Base-by-base conservation (phyloP, 2,329 filamentous ascomycete species). In the Beauveria caledonica region DNA sequence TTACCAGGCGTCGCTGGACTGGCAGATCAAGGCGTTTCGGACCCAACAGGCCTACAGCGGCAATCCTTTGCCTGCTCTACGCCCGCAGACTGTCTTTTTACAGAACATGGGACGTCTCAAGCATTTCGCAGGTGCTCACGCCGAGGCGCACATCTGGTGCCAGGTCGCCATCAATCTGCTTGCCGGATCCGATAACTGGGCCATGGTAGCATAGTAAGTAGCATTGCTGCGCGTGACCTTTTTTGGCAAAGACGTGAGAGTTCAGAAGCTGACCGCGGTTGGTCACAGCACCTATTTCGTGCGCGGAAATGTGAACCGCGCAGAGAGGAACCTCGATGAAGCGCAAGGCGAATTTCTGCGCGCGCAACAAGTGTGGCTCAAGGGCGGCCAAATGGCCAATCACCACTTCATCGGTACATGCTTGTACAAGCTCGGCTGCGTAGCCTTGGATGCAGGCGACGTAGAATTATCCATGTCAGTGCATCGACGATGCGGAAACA, bases 401-500 rank as follows among this genome's bases (percentile, higher is more conserved):
- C 50, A 53, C 36, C 50, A 53, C 40, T 27, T 53, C 13, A 42
- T 40, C 19, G 33, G 50, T 13, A 39, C 21, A 44, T 54, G 51
- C 51, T 11, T 54, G n/a, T 29, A 54, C 39, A 54, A 54, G 51
- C 39, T 54, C 51, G 51, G 51, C 21, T 44, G 51, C 17, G 51
- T 44, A 7, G 51, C 51, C 51, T 44, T 54, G 42, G 51, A 54
- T 36, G 15, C 17, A 29, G 51, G 15, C 23, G 21, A 54, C 36
- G 11, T 19, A 2, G 33, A 10, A 9, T 25, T 29, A 15, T 33
- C 51, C 36, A 29, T 25, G 51, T 54, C n/a, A 19, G 36, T 54
- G 36, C 36, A 42, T 44, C 23, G 27, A 15, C 5, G 51, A 40
- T 3, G 39, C 3, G 21, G 8, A 4, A 44, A 44, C n/a, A 44